Evolutionary conservation across 1,284 basidiomycete species (phyloP).

Genomic region (Stygiomarasmius scandens): DNA sequence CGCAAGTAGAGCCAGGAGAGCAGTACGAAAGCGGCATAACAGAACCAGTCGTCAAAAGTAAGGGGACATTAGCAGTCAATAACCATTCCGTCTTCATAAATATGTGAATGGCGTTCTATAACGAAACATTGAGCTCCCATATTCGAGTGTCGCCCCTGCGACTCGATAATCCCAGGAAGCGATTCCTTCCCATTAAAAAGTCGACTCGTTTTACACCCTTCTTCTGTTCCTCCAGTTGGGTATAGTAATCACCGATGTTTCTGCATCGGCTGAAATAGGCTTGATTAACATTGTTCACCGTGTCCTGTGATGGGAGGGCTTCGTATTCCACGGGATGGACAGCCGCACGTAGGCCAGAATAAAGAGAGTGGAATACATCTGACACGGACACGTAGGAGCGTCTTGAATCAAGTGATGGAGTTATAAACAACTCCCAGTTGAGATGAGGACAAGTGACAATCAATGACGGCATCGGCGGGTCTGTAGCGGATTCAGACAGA

Average conservation of each 20-base stretch:
- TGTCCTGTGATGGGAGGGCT: slow-evolving; percentile 24
- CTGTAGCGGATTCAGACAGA: slow-evolving; percentile 33
- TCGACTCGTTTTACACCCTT: slow-evolving; percentile 35
- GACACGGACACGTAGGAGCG: slow-evolving; percentile 27
- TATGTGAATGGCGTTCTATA: slow-evolving; percentile 1
- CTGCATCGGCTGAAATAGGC: slow-evolving; percentile 32
- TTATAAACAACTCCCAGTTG: slow-evolving; percentile 26
- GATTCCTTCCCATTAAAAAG: slow-evolving; percentile 28
- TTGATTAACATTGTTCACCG: slow-evolving; percentile 20
- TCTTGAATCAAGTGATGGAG: slow-evolving; percentile 13
- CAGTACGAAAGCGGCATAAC: too few species aligned
- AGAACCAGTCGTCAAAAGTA: too few species aligned
- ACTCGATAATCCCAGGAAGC: slow-evolving; percentile 30
- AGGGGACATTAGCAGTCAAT: too few species aligned
- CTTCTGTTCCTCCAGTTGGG: slow-evolving; percentile 24
- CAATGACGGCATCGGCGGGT: slow-evolving; percentile 30
- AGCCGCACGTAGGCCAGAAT: slow-evolving; percentile 22
- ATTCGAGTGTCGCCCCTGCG: slow-evolving; percentile 8
- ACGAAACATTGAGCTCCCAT: slow-evolving; percentile 29
- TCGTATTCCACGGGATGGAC: slow-evolving; percentile 23
- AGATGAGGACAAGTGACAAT: slow-evolving; percentile 28
- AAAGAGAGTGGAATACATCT: slow-evolving; percentile 28
- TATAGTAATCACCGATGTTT: slow-evolving; percentile 19
- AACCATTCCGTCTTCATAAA: too few species aligned
- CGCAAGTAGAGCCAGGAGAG: too few species aligned